Evolutionary conservation across 805 yeast species (phyloP).

Genomic region (Suhomyces prunicola): DNA sequence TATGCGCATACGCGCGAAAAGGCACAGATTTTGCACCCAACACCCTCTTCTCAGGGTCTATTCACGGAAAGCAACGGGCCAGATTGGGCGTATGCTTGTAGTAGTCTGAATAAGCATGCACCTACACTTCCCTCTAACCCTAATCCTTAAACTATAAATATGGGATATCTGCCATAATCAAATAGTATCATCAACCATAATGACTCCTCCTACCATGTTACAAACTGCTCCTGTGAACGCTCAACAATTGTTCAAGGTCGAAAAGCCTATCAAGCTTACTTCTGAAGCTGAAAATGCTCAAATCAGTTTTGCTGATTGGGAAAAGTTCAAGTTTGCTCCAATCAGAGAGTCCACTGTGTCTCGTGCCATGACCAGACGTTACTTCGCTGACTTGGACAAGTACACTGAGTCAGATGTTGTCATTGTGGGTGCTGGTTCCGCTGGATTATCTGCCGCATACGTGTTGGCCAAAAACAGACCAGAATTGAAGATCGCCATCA

Average conservation of each 20-base stretch:
- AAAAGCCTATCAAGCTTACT: constrained; percentile 9
- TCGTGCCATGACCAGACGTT: constrained; percentile 75
- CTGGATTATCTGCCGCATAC: constrained; percentile 76
- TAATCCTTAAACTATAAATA: background rate
- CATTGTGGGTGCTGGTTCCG: constrained; percentile 75
- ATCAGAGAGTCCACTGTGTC: constrained; percentile 77
- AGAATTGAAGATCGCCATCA: constrained; percentile 67
- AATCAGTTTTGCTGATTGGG: constrained; percentile 56
- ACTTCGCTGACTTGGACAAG: constrained; percentile 69
- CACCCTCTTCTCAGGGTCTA: background rate
- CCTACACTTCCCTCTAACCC: background rate
- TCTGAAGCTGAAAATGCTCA: constrained; percentile 21
- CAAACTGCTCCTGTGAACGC: constrained; percentile 20
- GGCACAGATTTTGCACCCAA: background rate
- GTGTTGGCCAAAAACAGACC: constrained; percentile 71
- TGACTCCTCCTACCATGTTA: constrained; percentile 36
- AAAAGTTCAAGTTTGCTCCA: constrained; percentile 62
- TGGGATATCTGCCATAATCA: background rate
- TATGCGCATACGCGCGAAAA: background rate
- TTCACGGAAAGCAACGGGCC: background rate
- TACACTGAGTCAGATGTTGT: constrained; percentile 74
- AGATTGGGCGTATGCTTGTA: background rate
- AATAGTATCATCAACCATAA: constrained; percentile 3
- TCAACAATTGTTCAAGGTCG: background rate
- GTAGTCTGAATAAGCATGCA: background rate